phyloP scores from a whole-genome alignment of 495 filamentous ascomycete genomes.

The Aspergillus asperescens region DNA sequence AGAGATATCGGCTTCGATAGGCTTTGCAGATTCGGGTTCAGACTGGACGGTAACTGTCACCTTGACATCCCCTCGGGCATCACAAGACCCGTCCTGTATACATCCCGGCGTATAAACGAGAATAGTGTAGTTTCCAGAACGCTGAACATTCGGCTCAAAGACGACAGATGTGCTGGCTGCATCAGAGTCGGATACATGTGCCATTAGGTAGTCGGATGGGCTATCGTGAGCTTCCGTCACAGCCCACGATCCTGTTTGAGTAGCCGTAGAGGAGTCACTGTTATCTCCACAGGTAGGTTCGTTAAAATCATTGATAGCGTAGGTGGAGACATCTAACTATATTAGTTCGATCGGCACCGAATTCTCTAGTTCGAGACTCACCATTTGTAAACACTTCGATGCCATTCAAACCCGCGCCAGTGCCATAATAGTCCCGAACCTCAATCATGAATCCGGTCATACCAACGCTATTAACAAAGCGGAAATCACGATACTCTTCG shows the following conservation, averaged over 20 bases:
- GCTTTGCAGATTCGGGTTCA: conserved; percentile 35
- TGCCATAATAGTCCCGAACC: conserved; percentile 78
- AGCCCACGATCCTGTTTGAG: conserved; percentile 67
- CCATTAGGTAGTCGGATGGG: conserved; percentile 70
- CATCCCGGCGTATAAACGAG: conserved; percentile 91
- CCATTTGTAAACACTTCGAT: conserved; percentile 84
- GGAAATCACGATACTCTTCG: conserved; percentile 77
- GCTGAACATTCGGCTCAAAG: conserved; percentile 79
- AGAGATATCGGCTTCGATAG: conserved; percentile 51
- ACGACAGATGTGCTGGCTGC: conserved; percentile 54
- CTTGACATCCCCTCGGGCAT: conserved; percentile 67
- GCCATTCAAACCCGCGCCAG: conserved; percentile 79
- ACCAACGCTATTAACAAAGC: conserved; percentile 78
- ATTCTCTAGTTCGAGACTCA: conserved; percentile 21
- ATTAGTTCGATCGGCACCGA: conserved; percentile 14
- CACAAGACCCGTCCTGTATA: conserved; percentile 68
- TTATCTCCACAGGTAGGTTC: conserved; percentile 74
- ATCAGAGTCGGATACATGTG: conserved; percentile 52
- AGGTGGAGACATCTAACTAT: conserved; percentile 66
- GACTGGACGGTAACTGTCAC: conserved; percentile 66
- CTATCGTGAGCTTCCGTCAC: conserved; percentile 55
- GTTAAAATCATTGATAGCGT: conserved; percentile 82
- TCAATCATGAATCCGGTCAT: conserved; percentile 88
- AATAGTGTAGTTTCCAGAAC: conserved; percentile 85
- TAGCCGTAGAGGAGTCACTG: conserved; percentile 58